A percentile compares a stretch with the other conserved stretches of the same genome.
Conservation (phyloP, 176 grass and related monocot genomes). For the Elaeis guineensis region DNA sequence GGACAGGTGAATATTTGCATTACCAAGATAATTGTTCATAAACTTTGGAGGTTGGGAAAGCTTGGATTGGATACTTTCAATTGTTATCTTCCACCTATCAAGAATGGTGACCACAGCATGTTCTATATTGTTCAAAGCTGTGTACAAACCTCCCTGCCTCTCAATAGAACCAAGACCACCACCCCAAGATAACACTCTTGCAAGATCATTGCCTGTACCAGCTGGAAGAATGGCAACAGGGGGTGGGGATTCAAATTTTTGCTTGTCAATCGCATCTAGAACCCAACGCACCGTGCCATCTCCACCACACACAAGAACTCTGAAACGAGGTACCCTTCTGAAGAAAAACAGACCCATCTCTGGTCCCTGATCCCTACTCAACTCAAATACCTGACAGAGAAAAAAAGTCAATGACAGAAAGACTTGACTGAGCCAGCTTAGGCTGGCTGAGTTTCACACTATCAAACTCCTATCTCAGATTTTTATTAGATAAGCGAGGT, state of each 20-base stretch:
- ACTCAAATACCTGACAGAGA: constrained; percentile 56
- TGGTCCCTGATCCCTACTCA: constrained; percentile 69
- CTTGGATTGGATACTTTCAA: constrained; percentile 44
- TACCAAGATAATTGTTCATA: constrained; percentile 87
- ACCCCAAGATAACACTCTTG: constrained; percentile 65
- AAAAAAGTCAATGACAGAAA: constrained; percentile 10
- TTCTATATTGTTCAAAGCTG: constrained; percentile 57
- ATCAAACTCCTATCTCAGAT: no score
- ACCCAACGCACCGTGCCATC: constrained; percentile 80
- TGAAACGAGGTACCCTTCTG: constrained; percentile 63
- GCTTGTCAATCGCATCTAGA: constrained; percentile 76
- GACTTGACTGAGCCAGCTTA: no score
- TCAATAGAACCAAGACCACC: constrained; percentile 64
- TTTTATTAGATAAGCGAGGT: no score
- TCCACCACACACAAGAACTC: constrained; percentile 84
- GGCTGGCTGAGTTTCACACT: no score
- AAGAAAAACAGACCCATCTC: constrained; percentile 67
- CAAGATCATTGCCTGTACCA: constrained; percentile 85
- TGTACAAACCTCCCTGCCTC: constrained; percentile 51
- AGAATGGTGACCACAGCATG: constrained; percentile 64
- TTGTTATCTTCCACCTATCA: constrained; percentile 63
- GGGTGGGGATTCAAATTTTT: constrained; percentile 70
- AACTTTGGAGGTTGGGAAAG: constrained; percentile 40
- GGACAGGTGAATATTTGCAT: not conserved
- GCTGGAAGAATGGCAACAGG: constrained; percentile 80